Evolutionary conservation across 768 basidiomycete species (phyloP).

Genomic region (Mycena amicta): DNA sequence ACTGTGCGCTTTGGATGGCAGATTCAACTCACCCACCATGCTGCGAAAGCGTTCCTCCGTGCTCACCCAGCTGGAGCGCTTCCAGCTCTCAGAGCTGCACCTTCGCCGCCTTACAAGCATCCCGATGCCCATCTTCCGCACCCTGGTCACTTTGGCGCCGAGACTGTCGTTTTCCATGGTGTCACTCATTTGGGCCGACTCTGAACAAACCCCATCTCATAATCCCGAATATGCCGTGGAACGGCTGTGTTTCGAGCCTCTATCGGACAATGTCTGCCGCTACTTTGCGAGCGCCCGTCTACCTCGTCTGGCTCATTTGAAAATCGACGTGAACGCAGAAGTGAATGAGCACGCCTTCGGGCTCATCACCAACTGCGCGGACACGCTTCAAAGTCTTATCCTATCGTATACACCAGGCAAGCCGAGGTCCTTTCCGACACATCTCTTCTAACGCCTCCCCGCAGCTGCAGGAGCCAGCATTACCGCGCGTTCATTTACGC

Average conservation of each 20-base stretch:
- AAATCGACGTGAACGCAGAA: neutral
- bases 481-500: neutral
- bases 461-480: neutral
- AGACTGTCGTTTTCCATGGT: neutral
- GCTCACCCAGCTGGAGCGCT: neutral
- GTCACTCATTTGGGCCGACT: neutral
- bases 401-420: neutral
- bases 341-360: neutral
- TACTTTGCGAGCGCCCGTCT: neutral
- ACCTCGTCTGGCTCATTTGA: neutral
- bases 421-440: neutral
- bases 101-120: neutral
- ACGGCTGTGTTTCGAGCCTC: neutral
- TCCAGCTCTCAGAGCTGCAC: neutral
- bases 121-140: neutral
- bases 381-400: neutral
- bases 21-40: neutral
- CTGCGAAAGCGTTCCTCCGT: neutral
- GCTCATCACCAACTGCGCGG: neutral
- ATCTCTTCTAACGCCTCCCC: neutral
- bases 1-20: neutral
- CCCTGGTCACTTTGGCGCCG: neutral
- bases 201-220: too few species aligned
- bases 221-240: neutral
- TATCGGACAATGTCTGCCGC: neutral